Percentiles rank a stretch among this genome's conserved stretches.
Conservation (phyloP, 129 eudicot genomes). For the Saussurea involucrata region DNA sequence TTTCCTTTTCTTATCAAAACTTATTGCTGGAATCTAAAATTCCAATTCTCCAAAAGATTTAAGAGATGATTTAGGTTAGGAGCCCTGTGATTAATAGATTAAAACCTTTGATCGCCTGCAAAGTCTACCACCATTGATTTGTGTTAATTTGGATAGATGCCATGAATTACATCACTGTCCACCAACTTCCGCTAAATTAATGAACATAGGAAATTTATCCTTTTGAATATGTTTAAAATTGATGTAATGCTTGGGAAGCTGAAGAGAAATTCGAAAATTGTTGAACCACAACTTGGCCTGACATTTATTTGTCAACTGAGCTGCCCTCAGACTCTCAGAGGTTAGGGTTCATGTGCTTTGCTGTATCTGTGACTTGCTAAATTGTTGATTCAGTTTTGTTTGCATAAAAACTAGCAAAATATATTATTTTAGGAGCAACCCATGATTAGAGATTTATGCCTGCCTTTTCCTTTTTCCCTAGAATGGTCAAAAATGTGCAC, state of each 20-base stretch:
- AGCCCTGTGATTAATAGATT: neutral
- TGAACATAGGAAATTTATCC: constrained; percentile 12
- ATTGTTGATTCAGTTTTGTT: neutral
- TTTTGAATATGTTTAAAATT: neutral
- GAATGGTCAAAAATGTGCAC: neutral
- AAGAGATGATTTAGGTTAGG: neutral
- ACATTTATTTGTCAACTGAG: neutral
- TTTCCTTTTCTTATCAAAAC: neutral
- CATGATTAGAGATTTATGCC: too few relatives aligned
- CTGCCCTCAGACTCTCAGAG: neutral
- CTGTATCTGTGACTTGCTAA: neutral
- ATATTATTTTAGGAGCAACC: neutral
- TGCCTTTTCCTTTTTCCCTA: too few relatives aligned
- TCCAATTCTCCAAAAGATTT: neutral
- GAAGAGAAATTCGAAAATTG: neutral
- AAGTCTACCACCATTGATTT: constrained; percentile 8
- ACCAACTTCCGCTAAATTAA: too few relatives aligned
- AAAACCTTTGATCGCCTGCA: neutral
- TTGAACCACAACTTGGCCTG: neutral
- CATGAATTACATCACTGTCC: too few relatives aligned
- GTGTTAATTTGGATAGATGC: neutral
- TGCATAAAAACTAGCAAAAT: neutral
- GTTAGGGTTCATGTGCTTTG: neutral
- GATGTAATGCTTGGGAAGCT: neutral
- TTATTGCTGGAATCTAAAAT: neutral